Conservation (phyloP, 306 rosid species). For the Vachellia pachyceras region DNA sequence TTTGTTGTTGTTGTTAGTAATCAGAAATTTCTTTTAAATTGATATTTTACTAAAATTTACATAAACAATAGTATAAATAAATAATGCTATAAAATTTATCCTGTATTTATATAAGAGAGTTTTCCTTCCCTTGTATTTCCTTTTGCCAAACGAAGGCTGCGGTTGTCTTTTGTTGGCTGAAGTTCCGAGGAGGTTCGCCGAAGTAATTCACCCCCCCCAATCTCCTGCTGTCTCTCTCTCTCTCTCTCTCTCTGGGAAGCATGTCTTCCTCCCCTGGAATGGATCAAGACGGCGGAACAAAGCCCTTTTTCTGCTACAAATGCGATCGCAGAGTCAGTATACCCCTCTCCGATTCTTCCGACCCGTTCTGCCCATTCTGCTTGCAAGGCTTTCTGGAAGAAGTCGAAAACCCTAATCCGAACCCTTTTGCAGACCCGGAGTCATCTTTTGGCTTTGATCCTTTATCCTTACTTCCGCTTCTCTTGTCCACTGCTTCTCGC, state of each 20-base stretch:
- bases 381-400: constrained; percentile 80
- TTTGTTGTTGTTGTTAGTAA: too few relatives aligned
- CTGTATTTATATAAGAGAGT: too few relatives aligned
- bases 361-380: constrained; percentile 84
- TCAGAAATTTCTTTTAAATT: too few relatives aligned
- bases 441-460: constrained; percentile 29
- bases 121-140: neutral
- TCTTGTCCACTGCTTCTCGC: constrained; percentile 45
- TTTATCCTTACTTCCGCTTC: neutral
- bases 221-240: neutral
- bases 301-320: constrained; percentile 68
- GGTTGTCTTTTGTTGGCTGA: neutral
- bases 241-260: constrained; percentile 14
- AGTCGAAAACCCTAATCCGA: constrained; percentile 57
- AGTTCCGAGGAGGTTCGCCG: neutral
- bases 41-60: too few relatives aligned
- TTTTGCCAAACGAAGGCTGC: neutral
- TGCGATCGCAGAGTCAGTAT: constrained; percentile 58
- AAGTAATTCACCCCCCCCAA: neutral
- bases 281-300: constrained; percentile 33
- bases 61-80: too few relatives aligned
- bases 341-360: constrained; percentile 55
- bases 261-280: constrained; percentile 67
- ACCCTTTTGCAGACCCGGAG: constrained; percentile 7
- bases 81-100: too few relatives aligned